phyloP scores from a whole-genome alignment of 805 yeast genomes.

The Martiniozyma abietophila region DNA sequence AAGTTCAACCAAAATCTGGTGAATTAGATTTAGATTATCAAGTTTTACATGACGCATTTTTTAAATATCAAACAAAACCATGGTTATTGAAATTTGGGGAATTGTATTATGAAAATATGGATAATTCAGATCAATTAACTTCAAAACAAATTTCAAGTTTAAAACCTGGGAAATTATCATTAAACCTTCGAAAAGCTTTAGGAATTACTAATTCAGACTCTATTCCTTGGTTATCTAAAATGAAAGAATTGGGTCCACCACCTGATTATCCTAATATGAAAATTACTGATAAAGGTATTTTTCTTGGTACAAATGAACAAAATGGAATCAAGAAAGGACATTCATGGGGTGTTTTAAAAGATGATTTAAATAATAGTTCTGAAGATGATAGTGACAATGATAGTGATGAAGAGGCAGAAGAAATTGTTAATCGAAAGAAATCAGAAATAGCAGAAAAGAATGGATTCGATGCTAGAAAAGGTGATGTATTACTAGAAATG shows the following conservation, averaged over 20 bases:
- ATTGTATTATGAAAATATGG: constrained; percentile 63
- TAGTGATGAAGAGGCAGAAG: constrained; percentile 17
- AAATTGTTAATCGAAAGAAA: constrained; percentile 21
- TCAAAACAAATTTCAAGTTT: constrained; percentile 27
- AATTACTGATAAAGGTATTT: constrained; percentile 33
- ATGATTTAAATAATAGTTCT: constrained; percentile 28
- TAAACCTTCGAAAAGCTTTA: constrained; percentile 54
- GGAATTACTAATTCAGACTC: constrained; percentile 46
- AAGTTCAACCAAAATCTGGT: constrained; percentile 86
- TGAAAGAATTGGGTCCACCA: constrained; percentile 70
- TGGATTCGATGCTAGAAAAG: constrained; percentile 23
- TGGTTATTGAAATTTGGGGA: constrained; percentile 63
- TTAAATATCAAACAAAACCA: constrained; percentile 72
- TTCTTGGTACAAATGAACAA: constrained; percentile 21
- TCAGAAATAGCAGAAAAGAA: constrained; percentile 12
- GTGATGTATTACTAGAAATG: constrained; percentile 23
- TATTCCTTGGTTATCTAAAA: constrained; percentile 74
- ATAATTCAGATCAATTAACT: constrained; percentile 26
- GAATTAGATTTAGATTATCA: constrained; percentile 78
- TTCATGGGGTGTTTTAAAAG: constrained; percentile 22
- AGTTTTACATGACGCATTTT: constrained; percentile 77
- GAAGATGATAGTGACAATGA: constrained; percentile 25
- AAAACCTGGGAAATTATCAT: constrained; percentile 62
- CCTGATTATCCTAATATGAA: constrained; percentile 65
- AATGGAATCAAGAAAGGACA: constrained; percentile 6